Evolutionary conservation across 2,329 filamentous ascomycete species (phyloP).

Genomic region (Thielaviopsis punctulata): DNA sequence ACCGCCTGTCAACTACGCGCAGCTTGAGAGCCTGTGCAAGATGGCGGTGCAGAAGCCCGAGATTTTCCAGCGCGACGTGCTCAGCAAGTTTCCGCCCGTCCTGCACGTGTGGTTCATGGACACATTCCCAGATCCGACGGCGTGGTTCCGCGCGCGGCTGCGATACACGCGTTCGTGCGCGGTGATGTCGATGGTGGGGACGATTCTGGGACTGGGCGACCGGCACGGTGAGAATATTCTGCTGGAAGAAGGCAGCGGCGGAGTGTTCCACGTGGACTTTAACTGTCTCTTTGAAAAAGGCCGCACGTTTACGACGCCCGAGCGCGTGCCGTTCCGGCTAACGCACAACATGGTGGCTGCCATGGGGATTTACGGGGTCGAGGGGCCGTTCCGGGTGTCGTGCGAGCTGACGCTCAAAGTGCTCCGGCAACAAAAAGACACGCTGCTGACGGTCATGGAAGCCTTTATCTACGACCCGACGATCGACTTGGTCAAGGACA

Average conservation of each 20-base stretch:
- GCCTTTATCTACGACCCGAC: conserved; percentile 96
- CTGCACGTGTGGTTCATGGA: conserved; percentile 92
- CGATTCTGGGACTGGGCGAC: conserved; percentile 83
- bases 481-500: conserved; percentile 67
- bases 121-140: conserved; percentile 79
- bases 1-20: conserved; percentile 42
- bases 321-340: conserved; percentile 85
- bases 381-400: conserved; percentile 80
- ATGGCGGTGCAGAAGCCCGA: conserved; percentile 18
- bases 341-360: conserved; percentile 98
- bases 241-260: conserved; percentile 82
- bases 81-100: conserved; percentile 58
- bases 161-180: conserved; percentile 86
- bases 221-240: conserved; percentile 95
- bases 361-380: conserved; percentile 87
- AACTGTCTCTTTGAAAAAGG: conserved; percentile 99
- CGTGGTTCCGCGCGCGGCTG: conserved; percentile 80
- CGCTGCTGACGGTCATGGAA: conserved; percentile 91
- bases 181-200: conserved; percentile 99
- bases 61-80: conserved; percentile 51
- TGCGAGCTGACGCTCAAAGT: conserved; percentile 77
- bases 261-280: conserved; percentile 95
- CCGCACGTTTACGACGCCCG: conserved; percentile 83
- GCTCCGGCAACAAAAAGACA: conserved; percentile 82
- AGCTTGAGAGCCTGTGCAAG: conserved; percentile 35